Conservation (phyloP, 805 yeast species). For the Candida quercuum region DNA sequence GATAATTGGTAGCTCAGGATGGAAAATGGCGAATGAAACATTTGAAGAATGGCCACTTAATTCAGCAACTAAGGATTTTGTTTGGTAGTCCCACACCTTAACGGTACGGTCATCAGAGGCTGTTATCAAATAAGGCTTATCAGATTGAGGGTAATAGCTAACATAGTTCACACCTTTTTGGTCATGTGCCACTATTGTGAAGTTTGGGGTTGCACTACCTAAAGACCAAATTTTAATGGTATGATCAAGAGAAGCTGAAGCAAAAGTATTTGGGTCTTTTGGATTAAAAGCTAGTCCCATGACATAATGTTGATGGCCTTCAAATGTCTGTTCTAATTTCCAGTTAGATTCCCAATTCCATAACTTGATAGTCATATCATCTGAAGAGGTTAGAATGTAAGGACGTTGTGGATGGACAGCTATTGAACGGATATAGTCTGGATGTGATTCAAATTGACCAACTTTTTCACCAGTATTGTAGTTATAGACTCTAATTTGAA, state of each 20-base stretch:
- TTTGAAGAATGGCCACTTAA: conserved; percentile 91
- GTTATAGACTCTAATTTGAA: conserved; percentile 88
- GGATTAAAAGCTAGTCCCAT: conserved; percentile 96
- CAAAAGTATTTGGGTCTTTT: conserved; percentile 95
- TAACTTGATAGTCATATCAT: conserved; percentile 84
- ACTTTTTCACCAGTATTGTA: conserved; percentile 94
- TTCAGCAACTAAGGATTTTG: conserved; percentile 91
- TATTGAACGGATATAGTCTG: conserved; percentile 89
- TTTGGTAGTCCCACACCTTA: conserved; percentile 95
- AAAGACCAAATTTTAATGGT: conserved; percentile 96
- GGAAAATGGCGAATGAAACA: conserved; percentile 96
- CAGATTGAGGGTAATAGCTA: conserved; percentile 95
- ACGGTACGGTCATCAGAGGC: conserved; percentile 87
- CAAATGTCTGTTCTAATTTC: conserved; percentile 85
- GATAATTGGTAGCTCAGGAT: conserved; percentile 93
- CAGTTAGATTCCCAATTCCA: conserved; percentile 98
- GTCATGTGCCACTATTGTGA: conserved; percentile 87
- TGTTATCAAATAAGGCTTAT: conserved; percentile 92
- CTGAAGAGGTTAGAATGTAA: conserved; percentile 81
- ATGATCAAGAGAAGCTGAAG: conserved; percentile 93
- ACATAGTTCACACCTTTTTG: conserved; percentile 93
- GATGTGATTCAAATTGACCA: conserved; percentile 95
- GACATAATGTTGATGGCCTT: conserved; percentile 93
- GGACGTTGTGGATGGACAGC: conserved; percentile 95
- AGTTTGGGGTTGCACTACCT: conserved; percentile 83